phyloP scores from a whole-genome alignment of 169 alveolate genomes.

The Babesia bovis region DNA sequence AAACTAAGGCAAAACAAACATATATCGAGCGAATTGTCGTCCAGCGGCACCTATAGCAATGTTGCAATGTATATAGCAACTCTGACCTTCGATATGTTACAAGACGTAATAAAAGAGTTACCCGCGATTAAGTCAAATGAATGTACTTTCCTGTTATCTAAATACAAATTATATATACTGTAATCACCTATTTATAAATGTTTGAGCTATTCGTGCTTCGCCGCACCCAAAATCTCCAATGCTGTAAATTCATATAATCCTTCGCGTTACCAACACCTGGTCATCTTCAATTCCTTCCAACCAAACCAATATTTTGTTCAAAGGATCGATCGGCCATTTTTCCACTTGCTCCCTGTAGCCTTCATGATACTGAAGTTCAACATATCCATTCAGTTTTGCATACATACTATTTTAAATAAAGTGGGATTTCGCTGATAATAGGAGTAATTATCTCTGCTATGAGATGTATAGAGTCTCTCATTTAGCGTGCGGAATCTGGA shows the following conservation, averaged over 20 bases:
- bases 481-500: constrained; percentile 56
- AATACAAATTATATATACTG: not conserved
- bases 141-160: constrained; percentile 51
- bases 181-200: constrained; percentile 35
- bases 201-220: constrained; percentile 73
- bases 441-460: constrained; percentile 10
- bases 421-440: constrained; percentile 16
- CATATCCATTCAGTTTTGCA: too few species aligned
- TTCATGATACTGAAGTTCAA: constrained; percentile 58
- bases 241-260: constrained; percentile 16
- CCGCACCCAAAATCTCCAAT: constrained; percentile 81
- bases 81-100: constrained; percentile 73
- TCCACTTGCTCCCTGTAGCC: constrained; percentile 70
- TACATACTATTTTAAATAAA: constrained; percentile 30
- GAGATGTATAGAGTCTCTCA: constrained; percentile 43
- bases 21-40: constrained; percentile 59
- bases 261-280: constrained; percentile 1
- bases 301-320: constrained; percentile 56
- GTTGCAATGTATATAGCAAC: not conserved
- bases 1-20: constrained; percentile 81
- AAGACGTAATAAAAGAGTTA: constrained; percentile 70
- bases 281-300: constrained; percentile 9
- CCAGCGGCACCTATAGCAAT: constrained; percentile 72
- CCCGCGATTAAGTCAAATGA: constrained; percentile 78
- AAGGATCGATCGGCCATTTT: constrained; percentile 74